Evolutionary conservation across 1,284 basidiomycete species (phyloP).

Genomic region (Naganishia liquefaciens): DNA sequence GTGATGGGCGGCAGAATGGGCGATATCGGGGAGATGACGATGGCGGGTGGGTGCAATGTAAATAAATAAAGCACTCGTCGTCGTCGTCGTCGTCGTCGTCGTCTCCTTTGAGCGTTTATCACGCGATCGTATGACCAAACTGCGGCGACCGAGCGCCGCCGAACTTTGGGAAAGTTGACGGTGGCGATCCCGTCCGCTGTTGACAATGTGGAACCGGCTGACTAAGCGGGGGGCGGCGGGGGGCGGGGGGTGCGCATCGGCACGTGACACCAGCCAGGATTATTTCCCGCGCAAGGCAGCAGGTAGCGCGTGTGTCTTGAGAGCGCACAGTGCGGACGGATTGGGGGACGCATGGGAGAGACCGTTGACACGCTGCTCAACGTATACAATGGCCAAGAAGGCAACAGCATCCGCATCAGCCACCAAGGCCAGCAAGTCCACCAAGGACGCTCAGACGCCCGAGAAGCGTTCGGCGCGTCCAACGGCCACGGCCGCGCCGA

Average conservation of each 20-base stretch:
- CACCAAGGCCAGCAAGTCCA: conserved; percentile 9
- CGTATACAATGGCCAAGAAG: conserved; percentile 20
- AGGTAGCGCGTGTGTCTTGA: too few species aligned
- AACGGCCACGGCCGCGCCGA: not conserved
- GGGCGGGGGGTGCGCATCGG: too few species aligned
- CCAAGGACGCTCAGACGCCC: conserved; percentile 6
- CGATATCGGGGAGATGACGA: not conserved
- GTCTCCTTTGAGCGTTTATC: not conserved
- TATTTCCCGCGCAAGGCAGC: conserved; percentile 9
- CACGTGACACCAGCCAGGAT: conserved; percentile 22
- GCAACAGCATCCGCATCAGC: not conserved
- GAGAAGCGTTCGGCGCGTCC: conserved; percentile 20
- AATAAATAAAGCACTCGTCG: too few species aligned
- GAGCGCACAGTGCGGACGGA: too few species aligned
- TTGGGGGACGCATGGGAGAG: too few species aligned
- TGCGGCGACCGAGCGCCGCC: not conserved
- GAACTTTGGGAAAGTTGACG: not conserved
- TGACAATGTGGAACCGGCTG: not conserved
- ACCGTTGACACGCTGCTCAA: too few species aligned
- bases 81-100: too few species aligned
- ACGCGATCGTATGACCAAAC: not conserved
- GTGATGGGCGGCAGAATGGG: too few species aligned
- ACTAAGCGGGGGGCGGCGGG: not conserved
- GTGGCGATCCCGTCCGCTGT: conserved; percentile 5
- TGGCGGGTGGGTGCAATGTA: not conserved